Evolutionary conservation across 108 stramenopile genomes (phyloP), one percentile per base, ranked within the genome.

Genomic region (Nannochloropsis gaditana): DNA sequence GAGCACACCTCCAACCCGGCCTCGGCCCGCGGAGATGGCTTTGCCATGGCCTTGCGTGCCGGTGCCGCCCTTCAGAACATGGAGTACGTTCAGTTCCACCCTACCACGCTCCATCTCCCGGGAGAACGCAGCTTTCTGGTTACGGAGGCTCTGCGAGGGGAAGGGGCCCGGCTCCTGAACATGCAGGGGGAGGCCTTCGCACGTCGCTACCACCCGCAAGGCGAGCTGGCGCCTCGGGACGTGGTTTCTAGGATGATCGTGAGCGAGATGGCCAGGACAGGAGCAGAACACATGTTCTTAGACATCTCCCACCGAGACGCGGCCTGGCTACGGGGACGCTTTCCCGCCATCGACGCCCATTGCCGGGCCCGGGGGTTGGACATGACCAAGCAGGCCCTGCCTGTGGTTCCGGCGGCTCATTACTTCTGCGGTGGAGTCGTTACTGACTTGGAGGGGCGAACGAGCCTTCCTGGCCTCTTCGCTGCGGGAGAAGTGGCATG

Each of bases 21-120:
- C 43, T 94, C 9, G 94, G 95, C 97, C 1, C 85, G 95, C 43
- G 97, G 97, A 31, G 94, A 94, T 6, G 94, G 94, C 80, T 93
- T 94, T 9, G 95, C 93, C 8, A 81, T 96, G 84, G 96, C 95
- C 5, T 89, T 86, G 45, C 88, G 95, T 45, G 92, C 90, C 5
- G 92, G 92, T 19, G 94, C 94, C 5, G 86, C 82, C 11, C 91
- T 92, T 2, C 91, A 93, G 11, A 95, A 96, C 82, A 90, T 96
- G 93, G 96, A 97, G 86, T 97, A 95, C 87, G 96, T 97, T 2
- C 96, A 97, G 90, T 97, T 97, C 86, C 96, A 97, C 86, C 96
- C 96, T 45, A 97, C 96, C 1, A 92, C 96, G 0, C 86, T 97
- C 41, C 92, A 88, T 90, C 84, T 96, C 41, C 95, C 95, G 43